These are phyloP conservation scores for Heritiera fomes DNA, from an alignment of 345 rosid species.

Conservation along the genomic window DNA sequence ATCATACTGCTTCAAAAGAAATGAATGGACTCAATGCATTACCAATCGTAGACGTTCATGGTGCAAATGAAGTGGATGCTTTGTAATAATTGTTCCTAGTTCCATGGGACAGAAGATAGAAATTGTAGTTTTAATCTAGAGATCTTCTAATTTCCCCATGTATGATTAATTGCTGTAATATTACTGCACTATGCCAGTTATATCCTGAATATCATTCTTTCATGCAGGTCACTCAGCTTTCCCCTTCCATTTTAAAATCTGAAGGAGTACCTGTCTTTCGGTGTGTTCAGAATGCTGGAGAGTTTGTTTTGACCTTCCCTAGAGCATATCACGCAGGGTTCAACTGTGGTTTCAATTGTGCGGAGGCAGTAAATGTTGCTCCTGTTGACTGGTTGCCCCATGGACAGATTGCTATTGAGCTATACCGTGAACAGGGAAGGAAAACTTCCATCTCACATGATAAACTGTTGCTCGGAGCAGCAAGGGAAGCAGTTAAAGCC, in stretches of 20 bases:
- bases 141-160: not conserved
- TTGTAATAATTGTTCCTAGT: not conserved
- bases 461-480: slow-evolving; percentile 95
- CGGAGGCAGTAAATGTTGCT: slow-evolving; percentile 98
- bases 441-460: slow-evolving; percentile 98
- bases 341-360: slow-evolving; percentile 94
- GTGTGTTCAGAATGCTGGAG: slow-evolving; percentile 90
- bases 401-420: slow-evolving; percentile 91
- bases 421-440: slow-evolving; percentile 84
- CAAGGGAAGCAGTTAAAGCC: slow-evolving; percentile 97
- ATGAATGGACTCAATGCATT: not conserved
- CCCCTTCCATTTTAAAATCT: slow-evolving; percentile 86
- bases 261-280: slow-evolving; percentile 94
- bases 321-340: slow-evolving; percentile 99
- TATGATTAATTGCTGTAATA: not conserved
- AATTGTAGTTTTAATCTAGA: not conserved
- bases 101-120: not conserved
- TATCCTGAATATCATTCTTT: slow-evolving; percentile 7
- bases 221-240: slow-evolving; percentile 93
- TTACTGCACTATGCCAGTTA: not conserved
- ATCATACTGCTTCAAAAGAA: not conserved
- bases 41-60: not conserved
- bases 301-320: slow-evolving; percentile 94
- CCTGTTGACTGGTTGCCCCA: slow-evolving; percentile 99
- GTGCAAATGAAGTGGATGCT: not conserved